Conservation (phyloP, 139 green algal species). For the Auxenochlorella protothecoides region DNA sequence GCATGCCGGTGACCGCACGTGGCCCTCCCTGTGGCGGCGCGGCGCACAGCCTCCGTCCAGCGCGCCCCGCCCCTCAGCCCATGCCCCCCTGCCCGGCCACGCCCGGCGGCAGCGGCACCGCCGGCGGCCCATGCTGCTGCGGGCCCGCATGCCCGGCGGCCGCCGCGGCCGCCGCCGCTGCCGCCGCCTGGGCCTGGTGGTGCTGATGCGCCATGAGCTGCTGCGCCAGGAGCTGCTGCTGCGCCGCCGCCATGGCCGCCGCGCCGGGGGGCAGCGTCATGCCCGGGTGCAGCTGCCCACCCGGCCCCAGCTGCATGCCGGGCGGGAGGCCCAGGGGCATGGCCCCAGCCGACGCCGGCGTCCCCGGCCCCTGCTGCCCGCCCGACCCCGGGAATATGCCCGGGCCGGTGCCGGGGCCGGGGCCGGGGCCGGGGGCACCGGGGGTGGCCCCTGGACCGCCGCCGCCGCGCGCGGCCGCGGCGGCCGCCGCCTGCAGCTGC, state of each 20-base stretch:
- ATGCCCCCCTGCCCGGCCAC: too few relatives aligned
- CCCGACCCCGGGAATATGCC: not conserved
- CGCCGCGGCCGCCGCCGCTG: not conserved
- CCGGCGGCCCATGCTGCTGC: too few relatives aligned
- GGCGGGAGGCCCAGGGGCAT: not conserved
- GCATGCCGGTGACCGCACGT: too few relatives aligned
- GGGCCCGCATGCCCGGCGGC: not conserved
- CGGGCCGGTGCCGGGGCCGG: slow-evolving; percentile 15
- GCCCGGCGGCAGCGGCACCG: too few relatives aligned
- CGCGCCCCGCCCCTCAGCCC: too few relatives aligned
- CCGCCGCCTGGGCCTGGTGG: slow-evolving; percentile 8
- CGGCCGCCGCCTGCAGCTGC: slow-evolving; percentile 2
- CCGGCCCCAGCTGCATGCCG: slow-evolving; percentile 2
- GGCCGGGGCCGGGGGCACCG: not conserved
- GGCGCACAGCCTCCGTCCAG: too few relatives aligned
- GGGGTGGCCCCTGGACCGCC: not conserved
- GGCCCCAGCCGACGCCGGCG: slow-evolving; percentile 1
- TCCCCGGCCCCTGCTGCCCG: not conserved
- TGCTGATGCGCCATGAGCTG: slow-evolving; percentile 11
- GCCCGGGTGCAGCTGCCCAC: slow-evolving; percentile 5
- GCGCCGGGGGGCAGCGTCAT: not conserved
- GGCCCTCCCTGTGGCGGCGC: too few relatives aligned
- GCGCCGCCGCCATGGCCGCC: not conserved
- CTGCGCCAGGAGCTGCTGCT: slow-evolving; percentile 20
- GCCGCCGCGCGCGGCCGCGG: not conserved